Conservation (phyloP, 768 basidiomycete species). For the Termitomyces sp. region DNA sequence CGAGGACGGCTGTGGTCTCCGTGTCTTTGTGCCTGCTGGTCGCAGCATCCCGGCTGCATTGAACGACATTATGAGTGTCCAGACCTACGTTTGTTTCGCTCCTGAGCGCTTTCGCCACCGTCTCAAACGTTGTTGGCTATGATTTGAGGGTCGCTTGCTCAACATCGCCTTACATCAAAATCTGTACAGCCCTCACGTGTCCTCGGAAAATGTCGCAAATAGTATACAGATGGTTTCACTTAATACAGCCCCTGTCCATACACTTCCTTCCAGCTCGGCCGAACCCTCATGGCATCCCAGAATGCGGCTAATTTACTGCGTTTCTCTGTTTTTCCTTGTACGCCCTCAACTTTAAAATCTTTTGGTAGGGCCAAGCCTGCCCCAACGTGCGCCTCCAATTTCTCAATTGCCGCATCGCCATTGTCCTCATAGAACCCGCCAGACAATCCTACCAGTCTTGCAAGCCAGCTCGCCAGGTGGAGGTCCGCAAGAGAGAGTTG, state of each 20-base stretch:
- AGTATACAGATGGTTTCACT: background rate
- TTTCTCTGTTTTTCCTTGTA: conserved; percentile 16
- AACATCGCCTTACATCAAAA: conserved; percentile 5
- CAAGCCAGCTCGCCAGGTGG: conserved; percentile 75
- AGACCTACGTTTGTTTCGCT: conserved; percentile 5
- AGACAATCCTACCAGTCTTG: conserved; percentile 49
- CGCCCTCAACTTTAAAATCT: conserved; percentile 29
- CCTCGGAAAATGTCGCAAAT: conserved; percentile 9
- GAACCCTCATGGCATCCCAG: conserved; percentile 62
- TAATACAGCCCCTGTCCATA: conserved; percentile 45
- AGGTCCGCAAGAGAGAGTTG: conserved; percentile 79
- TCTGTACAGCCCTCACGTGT: conserved; percentile 7
- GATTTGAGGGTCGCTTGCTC: conserved; percentile 2
- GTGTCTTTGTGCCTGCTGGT: conserved; percentile 17
- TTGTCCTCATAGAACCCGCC: conserved; percentile 38
- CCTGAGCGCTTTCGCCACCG: conserved; percentile 10
- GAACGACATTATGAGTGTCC: conserved; percentile 15
- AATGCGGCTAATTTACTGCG: conserved; percentile 56
- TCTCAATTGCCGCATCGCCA: conserved; percentile 43
- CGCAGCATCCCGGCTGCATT: conserved; percentile 16
- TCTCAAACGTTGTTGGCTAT: conserved; percentile 9
- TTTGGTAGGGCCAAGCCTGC: conserved; percentile 37
- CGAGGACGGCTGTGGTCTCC: conserved; percentile 13
- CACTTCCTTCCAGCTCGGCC: conserved; percentile 70
- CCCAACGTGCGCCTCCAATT: conserved; percentile 49